Evolutionary conservation across 495 filamentous ascomycete species (phyloP), one percentile per base, ranked within the genome.

Genomic region (Podospora tetraspora): DNA sequence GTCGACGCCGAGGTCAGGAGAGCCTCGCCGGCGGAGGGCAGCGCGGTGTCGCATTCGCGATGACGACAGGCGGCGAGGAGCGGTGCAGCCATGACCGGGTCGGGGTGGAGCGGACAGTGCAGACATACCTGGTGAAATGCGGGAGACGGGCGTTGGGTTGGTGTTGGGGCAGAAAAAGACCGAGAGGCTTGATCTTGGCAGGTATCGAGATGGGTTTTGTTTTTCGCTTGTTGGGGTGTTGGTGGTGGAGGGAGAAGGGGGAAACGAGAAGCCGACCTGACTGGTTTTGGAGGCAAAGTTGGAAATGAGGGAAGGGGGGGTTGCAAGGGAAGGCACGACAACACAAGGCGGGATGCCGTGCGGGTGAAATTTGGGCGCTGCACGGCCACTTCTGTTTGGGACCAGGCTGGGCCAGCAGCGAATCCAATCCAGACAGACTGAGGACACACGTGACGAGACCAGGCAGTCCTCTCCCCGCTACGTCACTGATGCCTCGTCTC

Each of bases 291-390:
- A 68, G 71, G 76, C 71, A 73, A 72, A 78, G 76, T 76, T 77
- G 76, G 75, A 78, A 78, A 77, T 77, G 76, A 75, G 75, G 75
- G 72, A 76, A 73, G 73, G 73, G 76, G 74, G 65, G 70, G 57
- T 37, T 43, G 57, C 76, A 77, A 73, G 73, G 73, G 70, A 72
- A 73, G 74, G 72, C 71, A 64, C 69, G 71, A 74, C 73, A 73
- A 73, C 74, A 73, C 75, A 73, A 72, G 75, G 75, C 75, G 75
- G 75, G 75, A 77, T 77, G 75, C 68, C 66, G 71, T 69, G 67
- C 64, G 34, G 70, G 71, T 66, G 64, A 76, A 75, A 72, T 73
- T 73, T 64, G 70, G 68, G 57, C 58, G 64, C 64, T 67, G 72
- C 68, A 74, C 70, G 68, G 70, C 71, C 71, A 68, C 74, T 32